A percentile compares a stretch with the other conserved stretches of the same genome.
Conservation (phyloP, 495 filamentous ascomycete genomes). For the Tirmania nivea region DNA sequence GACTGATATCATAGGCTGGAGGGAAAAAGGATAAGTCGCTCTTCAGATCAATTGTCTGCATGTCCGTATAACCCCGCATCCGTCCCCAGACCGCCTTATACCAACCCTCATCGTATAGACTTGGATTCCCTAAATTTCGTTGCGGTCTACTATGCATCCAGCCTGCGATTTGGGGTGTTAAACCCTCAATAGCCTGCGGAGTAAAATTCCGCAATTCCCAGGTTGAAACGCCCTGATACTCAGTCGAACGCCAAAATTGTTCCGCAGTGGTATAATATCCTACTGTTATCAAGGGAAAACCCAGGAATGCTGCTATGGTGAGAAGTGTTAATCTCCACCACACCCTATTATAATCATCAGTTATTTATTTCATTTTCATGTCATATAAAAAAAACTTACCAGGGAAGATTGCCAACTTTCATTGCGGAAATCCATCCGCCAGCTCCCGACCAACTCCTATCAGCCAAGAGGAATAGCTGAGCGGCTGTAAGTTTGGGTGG, state of each 20-base stretch:
- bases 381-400: conserved; percentile 1
- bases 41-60: not conserved
- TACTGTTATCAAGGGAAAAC: conserved; percentile 10
- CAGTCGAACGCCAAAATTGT: conserved; percentile 7
- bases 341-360: not conserved
- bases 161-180: conserved; percentile 1
- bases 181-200: not conserved
- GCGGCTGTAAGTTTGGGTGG: conserved; percentile 3
- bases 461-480: conserved; percentile 8
- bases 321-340: conserved; percentile 7
- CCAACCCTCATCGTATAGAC: no score
- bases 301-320: conserved; percentile 5
- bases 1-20: conserved; percentile 5
- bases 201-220: conserved; percentile 7
- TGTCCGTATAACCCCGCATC: not conserved
- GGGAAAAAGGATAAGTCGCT: conserved; percentile 6
- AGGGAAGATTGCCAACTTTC: conserved; percentile 7
- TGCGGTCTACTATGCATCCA: conserved; percentile 11
- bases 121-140: conserved; percentile 5
- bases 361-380: not conserved
- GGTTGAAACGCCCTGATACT: conserved; percentile 4
- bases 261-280: conserved; percentile 9
- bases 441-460: conserved; percentile 10
- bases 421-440: conserved; percentile 10
- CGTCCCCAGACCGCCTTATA: no score